Conservation (phyloP, 2,329 filamentous ascomycete species). For the Ophiostoma quercus region DNA sequence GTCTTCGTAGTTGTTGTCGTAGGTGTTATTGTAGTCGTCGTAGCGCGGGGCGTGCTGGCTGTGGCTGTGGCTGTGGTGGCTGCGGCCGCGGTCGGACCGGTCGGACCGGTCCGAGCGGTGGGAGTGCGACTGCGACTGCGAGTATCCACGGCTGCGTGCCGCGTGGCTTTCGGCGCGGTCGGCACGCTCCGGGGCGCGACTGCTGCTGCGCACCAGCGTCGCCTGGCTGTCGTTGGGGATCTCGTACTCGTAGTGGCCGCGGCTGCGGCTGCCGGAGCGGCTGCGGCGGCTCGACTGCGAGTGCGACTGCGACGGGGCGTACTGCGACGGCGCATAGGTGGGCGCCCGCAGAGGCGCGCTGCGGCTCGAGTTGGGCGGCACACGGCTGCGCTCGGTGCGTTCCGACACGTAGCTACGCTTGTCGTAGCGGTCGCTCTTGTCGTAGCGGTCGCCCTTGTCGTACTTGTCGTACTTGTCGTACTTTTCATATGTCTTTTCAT, state of each 20-base stretch:
- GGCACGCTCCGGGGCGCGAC: background rate
- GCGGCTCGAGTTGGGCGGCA: constrained; percentile 27
- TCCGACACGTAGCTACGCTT: constrained; percentile 40
- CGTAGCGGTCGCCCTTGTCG: background rate
- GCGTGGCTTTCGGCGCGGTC: constrained; percentile 14
- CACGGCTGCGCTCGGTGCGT: constrained; percentile 29
- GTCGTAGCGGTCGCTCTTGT: constrained; percentile 7
- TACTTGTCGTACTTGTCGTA: background rate
- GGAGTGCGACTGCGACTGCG: constrained; percentile 19
- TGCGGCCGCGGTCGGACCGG: constrained; percentile 23
- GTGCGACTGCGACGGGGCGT: background rate
- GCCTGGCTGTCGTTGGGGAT: background rate
- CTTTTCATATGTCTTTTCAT: constrained; percentile 5
- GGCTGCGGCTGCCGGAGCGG: constrained; percentile 15
- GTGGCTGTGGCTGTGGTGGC: background rate
- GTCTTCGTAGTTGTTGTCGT: constrained; percentile 17
- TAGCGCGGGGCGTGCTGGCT: constrained; percentile 12
- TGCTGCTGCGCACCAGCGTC: constrained; percentile 11
- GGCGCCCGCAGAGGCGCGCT: constrained; percentile 21
- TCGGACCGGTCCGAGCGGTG: constrained; percentile 30
- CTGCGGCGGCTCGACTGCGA: constrained; percentile 10
- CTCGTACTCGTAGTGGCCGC: constrained; percentile 6
- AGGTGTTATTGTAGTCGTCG: constrained; percentile 22
- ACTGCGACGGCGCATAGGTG: background rate
- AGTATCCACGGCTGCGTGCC: constrained; percentile 28